Evolutionary conservation across 2,329 filamentous ascomycete species (phyloP).

Genomic region (Neonectria faginata): DNA sequence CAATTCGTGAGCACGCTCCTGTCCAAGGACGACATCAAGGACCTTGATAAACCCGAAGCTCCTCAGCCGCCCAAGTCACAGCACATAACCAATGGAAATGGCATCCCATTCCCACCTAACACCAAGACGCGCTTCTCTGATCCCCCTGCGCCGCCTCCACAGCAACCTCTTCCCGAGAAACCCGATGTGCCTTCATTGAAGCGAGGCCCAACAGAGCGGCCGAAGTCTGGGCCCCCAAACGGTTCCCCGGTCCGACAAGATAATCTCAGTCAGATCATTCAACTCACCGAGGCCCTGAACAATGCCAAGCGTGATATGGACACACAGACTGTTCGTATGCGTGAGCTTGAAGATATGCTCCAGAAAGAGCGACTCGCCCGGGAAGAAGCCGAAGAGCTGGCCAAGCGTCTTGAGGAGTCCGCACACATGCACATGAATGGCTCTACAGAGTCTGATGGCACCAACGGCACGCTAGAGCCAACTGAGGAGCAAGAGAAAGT

Average conservation of each 20-base stretch:
- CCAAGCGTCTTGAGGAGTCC: constrained; percentile 74
- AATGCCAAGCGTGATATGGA: constrained; percentile 89
- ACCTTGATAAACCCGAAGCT: constrained; percentile 63
- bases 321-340: constrained; percentile 81
- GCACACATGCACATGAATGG: constrained; percentile 51
- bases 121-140: constrained; percentile 89
- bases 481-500: constrained; percentile 37
- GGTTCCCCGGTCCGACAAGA: constrained; percentile 71
- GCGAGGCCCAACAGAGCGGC: constrained; percentile 79
- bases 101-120: constrained; percentile 73
- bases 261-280: constrained; percentile 78
- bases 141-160: constrained; percentile 91
- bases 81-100: constrained; percentile 63
- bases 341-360: constrained; percentile 80
- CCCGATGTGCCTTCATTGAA: constrained; percentile 83
- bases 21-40: constrained; percentile 75
- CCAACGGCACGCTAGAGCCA: constrained; percentile 23
- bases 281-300: constrained; percentile 86
- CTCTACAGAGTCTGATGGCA: constrained; percentile 31
- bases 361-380: constrained; percentile 84
- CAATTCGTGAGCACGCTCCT: constrained; percentile 84
- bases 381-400: constrained; percentile 85
- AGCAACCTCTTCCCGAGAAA: constrained; percentile 93
- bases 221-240: constrained; percentile 66
- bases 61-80: constrained; percentile 61